phyloP scores from a whole-genome alignment of 2,329 filamentous ascomycete genomes.

The Alternaria ethzedia region DNA sequence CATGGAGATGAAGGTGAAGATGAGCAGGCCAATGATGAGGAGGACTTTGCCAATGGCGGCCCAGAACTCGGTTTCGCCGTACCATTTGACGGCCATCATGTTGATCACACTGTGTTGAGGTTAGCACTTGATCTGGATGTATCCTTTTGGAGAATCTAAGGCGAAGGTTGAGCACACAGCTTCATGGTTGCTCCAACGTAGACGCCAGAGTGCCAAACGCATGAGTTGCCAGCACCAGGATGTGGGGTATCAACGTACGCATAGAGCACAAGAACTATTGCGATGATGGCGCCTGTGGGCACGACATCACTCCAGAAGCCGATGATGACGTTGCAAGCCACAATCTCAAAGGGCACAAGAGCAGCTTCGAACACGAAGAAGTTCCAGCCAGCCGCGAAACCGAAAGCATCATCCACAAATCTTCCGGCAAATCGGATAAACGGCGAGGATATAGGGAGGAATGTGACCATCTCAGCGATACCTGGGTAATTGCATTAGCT shows the following conservation, averaged over 20 bases:
- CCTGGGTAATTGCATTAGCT: slow-evolving; percentile 38
- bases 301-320: slow-evolving; percentile 60
- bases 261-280: slow-evolving; percentile 64
- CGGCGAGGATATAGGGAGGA: slow-evolving; percentile 76
- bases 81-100: slow-evolving; percentile 63
- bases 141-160: neutral
- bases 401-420: slow-evolving; percentile 77
- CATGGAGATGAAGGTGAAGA: slow-evolving; percentile 79
- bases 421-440: slow-evolving; percentile 80
- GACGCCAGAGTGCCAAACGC: neutral
- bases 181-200: neutral
- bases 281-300: slow-evolving; percentile 66
- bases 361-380: slow-evolving; percentile 74
- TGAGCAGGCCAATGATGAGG: slow-evolving; percentile 54
- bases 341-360: slow-evolving; percentile 71
- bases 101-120: slow-evolving; percentile 62
- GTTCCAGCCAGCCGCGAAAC: slow-evolving; percentile 75
- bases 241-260: slow-evolving; percentile 53
- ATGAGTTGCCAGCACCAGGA: neutral
- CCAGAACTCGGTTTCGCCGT: slow-evolving; percentile 70
- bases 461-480: slow-evolving; percentile 79
- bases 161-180: neutral
- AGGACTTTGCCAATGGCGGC: slow-evolving; percentile 66
- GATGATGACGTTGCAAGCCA: slow-evolving; percentile 53
- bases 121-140: slow-evolving; percentile 13